Percentiles rank a stretch among this genome's conserved stretches.
phyloP scores from a whole-genome alignment of 2,329 filamentous ascomycete genomes.

The Malbranchea cinnamomea region DNA sequence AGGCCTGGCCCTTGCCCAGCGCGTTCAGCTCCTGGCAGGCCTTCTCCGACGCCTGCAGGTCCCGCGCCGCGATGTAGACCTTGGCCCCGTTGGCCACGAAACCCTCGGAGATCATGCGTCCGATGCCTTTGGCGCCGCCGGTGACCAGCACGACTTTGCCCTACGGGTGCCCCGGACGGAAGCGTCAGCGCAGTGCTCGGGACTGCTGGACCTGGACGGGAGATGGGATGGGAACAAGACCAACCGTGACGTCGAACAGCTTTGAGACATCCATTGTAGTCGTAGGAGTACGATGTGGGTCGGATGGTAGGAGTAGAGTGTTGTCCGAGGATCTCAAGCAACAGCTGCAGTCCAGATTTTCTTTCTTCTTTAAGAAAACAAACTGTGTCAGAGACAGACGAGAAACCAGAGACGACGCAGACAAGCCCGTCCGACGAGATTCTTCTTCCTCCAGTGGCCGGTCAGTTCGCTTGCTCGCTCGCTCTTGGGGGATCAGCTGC shows the following conservation, averaged over 20 bases:
- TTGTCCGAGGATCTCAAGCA: too few relatives aligned
- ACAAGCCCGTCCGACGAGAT: too few relatives aligned
- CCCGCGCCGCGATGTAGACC: constrained; percentile 40
- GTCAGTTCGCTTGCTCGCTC: too few relatives aligned
- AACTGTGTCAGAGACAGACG: constrained; percentile 2
- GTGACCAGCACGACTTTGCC: constrained; percentile 36
- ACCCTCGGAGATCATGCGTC: constrained; percentile 41
- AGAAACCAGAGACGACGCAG: too few relatives aligned
- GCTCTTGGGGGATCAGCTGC: constrained; percentile 8
- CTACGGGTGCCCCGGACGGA: constrained; percentile 11
- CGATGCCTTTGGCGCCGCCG: constrained; percentile 36
- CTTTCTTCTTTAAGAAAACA: not conserved
- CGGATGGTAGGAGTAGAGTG: too few relatives aligned
- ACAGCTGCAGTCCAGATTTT: constrained; percentile 1
- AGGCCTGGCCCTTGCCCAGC: constrained; percentile 36
- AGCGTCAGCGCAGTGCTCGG: constrained; percentile 47
- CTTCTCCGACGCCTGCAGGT: constrained; percentile 35
- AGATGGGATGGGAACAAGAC: constrained; percentile 6
- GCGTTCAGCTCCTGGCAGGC: constrained; percentile 34
- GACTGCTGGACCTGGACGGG: constrained; percentile 34
- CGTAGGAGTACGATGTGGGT: too few relatives aligned
- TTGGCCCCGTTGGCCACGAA: constrained; percentile 38
- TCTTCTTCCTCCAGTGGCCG: too few relatives aligned
- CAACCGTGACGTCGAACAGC: constrained; percentile 46
- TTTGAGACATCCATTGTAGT: constrained; percentile 38